Base-by-base conservation (phyloP, 768 basidiomycete genomes). In the Pulveroboletus ravenelii region DNA sequence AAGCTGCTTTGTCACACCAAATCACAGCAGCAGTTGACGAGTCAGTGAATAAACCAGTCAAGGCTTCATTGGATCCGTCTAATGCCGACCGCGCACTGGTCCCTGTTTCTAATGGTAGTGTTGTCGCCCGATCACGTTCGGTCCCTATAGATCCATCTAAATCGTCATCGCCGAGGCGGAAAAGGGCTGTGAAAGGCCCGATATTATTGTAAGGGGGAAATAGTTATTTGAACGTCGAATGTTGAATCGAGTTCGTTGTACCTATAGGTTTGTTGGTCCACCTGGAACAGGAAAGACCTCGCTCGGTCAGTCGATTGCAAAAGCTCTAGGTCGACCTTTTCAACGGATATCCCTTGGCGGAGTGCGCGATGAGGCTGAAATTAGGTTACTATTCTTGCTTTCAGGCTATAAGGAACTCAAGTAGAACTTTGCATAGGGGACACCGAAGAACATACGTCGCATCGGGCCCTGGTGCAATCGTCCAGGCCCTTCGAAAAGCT, bases 231-330 rank as follows among this genome's bases (percentile, higher is more conserved):
- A 15, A 39, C 5, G 9, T 38, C 15, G 35, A 44, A 40, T 6
- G 17, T 10, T 39, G 29, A 34, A 37, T 34, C 6, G 12, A 50
- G 23, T 36, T 23, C 1, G 13, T 3, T 41, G 31, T 29, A 25
- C 4, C 13, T 41, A n/a, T 59, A 85, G 88, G 58, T 88, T 93
- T 48, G 87, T 91, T 31, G 93, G 93, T 10, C 93, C 93, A 10
- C 93, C 93, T 0, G 93, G 93, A 3, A 87, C 85, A 0, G 93
- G 91, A 31, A 94, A 95, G 70, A 96, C 93, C 0, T 92, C 89
- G 1, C 81, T 97, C 2, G 93, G 93, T 0, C 86, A 88, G 57
- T 91, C 88, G 0, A 80, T 97, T 27, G 93, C 93, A 3, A 83
- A 82, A 37, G 86, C 91, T 0, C 76, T 96, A 9, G 77, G 78